Evolutionary conservation across 2,329 filamentous ascomycete genomes (phyloP), one percentile per base, ranked within the genome.

Genomic region (Fusarium miscanthi): DNA sequence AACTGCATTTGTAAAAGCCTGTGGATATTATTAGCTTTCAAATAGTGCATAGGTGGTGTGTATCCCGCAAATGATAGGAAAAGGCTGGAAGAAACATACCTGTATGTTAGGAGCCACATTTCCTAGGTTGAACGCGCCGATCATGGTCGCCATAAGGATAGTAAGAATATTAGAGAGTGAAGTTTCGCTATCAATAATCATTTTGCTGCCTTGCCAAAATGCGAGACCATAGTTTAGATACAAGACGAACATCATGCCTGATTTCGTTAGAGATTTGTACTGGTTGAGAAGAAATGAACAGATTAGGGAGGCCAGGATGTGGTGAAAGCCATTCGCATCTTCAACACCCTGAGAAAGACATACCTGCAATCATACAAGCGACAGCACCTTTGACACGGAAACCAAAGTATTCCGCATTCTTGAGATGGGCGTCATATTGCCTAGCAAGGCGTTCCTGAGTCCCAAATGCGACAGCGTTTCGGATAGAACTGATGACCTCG

Each of bases 401-500:
- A 25, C 95, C 96, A 79, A 88, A 94, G 74, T 86, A 88, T 78
- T 96, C 91, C 19, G 94, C 95, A 60, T 88, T 87, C 46, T 83
- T 82, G 37, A 98, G 85, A 80, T 97, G 93, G 5, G 79, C 80
- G 76, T 97, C 93, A 79, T 98, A 98, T 80, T 95, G 92, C 70
- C 88, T 88, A 16, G 95, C 94, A n/a, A 98, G 88, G 72, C 95
- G 94, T 62, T 95, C 93, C 81, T 98, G 95, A 0, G 95, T 98
- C 46, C 94, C 94, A 78, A 98, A 99, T 35, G 96, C 96, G 12
- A 94, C 91, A 11, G 95, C 93, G 78, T 97, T 98, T 71, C 96
- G 91, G 74, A 98, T 92, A 3, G 95, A 98, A 81, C 94, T 95
- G 77, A 99, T 89, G 59, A 98, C 95, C 82, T 99, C 96, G 79